These are phyloP conservation scores for Senna tora DNA, from an alignment of 306 rosid species.

Conservation along the genomic window DNA sequence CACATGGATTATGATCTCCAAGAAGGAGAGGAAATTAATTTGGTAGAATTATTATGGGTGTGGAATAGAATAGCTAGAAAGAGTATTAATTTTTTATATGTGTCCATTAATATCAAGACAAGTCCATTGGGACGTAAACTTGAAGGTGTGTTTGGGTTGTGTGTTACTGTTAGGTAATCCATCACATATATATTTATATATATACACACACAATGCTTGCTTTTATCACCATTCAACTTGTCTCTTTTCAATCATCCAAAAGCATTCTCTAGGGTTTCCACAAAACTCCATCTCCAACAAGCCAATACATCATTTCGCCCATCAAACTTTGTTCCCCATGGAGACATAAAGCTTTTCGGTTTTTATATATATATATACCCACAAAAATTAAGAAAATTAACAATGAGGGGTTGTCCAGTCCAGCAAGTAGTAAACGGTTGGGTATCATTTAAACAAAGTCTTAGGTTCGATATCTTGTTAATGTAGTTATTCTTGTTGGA, in stretches of 20 bases:
- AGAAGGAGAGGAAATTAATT: slow-evolving; percentile 21
- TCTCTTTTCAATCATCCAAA: slow-evolving; percentile 38
- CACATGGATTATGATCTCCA: slow-evolving; percentile 12
- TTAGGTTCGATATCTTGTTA: no score
- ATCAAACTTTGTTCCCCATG: slow-evolving; percentile 39
- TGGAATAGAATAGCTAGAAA: slow-evolving; percentile 14
- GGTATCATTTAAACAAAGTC: no score
- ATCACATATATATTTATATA: no score
- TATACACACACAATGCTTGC: slow-evolving; percentile 34
- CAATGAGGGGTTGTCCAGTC: no score
- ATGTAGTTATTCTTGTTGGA: no score
- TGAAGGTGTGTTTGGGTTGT: slow-evolving; percentile 41
- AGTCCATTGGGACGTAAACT: slow-evolving; percentile 45
- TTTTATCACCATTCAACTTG: slow-evolving; percentile 50
- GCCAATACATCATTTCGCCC: slow-evolving; percentile 51
- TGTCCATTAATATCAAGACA: slow-evolving; percentile 59
- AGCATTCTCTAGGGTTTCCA: slow-evolving; percentile 40
- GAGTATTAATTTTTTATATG: slow-evolving; percentile 37
- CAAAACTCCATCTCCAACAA: slow-evolving; percentile 70
- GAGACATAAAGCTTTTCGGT: not conserved
- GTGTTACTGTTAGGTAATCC: slow-evolving; percentile 47
- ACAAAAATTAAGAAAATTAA: no score
- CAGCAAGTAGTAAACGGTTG: no score
- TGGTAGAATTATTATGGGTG: slow-evolving; percentile 16
- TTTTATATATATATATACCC: no score